phyloP scores from a whole-genome alignment of 2,329 filamentous ascomycete species.

The Aspergillus luchuensis region DNA sequence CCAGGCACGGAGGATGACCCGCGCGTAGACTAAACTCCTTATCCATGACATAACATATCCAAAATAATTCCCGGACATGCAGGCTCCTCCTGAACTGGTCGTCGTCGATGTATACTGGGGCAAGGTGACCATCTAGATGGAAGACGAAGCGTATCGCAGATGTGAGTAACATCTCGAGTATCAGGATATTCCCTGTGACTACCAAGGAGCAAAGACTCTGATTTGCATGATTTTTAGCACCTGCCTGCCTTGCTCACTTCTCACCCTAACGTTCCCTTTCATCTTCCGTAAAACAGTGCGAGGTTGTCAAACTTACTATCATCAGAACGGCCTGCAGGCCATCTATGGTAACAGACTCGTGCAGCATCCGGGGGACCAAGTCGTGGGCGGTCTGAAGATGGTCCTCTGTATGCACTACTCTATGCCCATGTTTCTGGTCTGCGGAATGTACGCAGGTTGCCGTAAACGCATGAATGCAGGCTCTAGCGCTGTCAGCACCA shows the following conservation, averaged over 20 bases:
- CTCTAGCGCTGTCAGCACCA: background rate
- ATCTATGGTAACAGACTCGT: conserved; percentile 7
- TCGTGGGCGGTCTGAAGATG: conserved; percentile 4
- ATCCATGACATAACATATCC: conserved; percentile 12
- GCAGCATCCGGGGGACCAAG: background rate
- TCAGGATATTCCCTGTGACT: background rate
- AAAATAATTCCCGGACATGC: conserved; percentile 14
- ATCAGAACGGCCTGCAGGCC: conserved; percentile 9
- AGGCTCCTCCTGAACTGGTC: background rate
- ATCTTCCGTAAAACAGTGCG: background rate
- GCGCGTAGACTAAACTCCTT: conserved; percentile 13
- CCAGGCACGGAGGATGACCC: conserved; percentile 11
- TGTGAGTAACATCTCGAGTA: conserved; percentile 1
- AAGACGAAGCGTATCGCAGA: conserved; percentile 10
- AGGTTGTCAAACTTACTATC: conserved; percentile 1
- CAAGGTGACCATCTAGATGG: conserved; percentile 16
- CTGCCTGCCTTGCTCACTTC: background rate
- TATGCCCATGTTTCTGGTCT: background rate
- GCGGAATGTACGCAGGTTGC: background rate
- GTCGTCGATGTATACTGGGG: background rate
- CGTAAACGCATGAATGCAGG: conserved; percentile 15
- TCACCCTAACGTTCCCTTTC: background rate
- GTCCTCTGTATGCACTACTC: background rate
- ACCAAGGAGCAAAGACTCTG: background rate
- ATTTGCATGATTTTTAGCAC: background rate